Base-by-base conservation (phyloP, 139 green algal species). In the Pycnococcus provasolii region DNA sequence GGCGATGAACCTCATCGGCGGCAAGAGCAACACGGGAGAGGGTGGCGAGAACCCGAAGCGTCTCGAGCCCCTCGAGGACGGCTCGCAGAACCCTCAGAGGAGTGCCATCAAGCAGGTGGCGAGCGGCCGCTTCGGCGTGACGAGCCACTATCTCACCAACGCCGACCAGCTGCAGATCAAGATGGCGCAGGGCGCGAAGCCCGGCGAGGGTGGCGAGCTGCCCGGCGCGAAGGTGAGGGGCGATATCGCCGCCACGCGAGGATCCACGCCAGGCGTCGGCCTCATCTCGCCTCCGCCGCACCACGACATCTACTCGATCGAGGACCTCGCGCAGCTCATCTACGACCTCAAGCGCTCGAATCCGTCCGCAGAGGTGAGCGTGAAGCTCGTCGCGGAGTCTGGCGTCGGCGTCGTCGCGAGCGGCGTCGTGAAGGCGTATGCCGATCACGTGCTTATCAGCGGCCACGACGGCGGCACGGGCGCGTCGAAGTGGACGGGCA, bases 91-190 rank as follows among this genome's bases (percentile, higher is more conserved):
- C 78, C 83, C 84, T 5, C 77, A 93, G 77, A 79, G 89, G 53
- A 88, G 75, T 3, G 80, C 90, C 41, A 96, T 96, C 80, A 96
- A 96, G 79, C 77, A 83, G 64, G 66, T 96, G 40, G 90, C 90
- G 0, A 87, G 72, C 0, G 90, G 90, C 1, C 81, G 90, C 58
- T 96, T 96, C 76, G 90, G 90, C 42, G 90, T 96, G 26, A 90
- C 83, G 2, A 83, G 81, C 3, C 83, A 96, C 76, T 96, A 96
- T 83, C 84, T 96, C 37, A 93, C 88, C 71, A 96, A 95, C 64
- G 86, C 90, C 2, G 89, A 96, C 60, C 86, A 96, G 84, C 72
- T 96, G 40, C 90, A 96, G 78, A 95, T 95, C 78, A 95, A 95
- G 78, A 92, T 95, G 55, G 72, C 89, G 39, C 88, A 93, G 82